A percentile compares a stretch with the other conserved stretches of the same genome.
phyloP scores from a whole-genome alignment of 305 asterid species.

The Fraxinus paxiana region DNA sequence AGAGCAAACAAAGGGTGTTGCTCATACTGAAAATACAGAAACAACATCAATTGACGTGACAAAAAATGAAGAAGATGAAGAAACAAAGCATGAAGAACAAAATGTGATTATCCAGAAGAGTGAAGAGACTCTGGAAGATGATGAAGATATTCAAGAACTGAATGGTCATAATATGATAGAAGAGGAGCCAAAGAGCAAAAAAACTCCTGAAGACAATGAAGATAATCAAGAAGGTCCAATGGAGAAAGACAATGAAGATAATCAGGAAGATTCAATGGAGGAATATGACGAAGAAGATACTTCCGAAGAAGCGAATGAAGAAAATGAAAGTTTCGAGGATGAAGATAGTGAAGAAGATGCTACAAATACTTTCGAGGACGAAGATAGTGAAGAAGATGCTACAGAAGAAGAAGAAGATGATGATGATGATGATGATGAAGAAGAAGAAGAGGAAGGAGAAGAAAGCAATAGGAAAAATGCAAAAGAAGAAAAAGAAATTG shows the following conservation, averaged over 20 bases:
- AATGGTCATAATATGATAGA: background rate
- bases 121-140: background rate
- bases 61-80: conserved; percentile 10
- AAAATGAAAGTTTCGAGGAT: conserved; percentile 10
- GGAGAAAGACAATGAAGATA: conserved; percentile 21
- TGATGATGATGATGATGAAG: background rate
- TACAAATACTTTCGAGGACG: background rate
- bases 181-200: background rate
- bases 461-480: conserved; percentile 22
- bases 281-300: conserved; percentile 3
- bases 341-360: conserved; percentile 31
- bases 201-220: conserved; percentile 4
- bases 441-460: background rate
- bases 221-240: conserved; percentile 14
- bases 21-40: conserved; percentile 19
- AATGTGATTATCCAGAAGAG: background rate
- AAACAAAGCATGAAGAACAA: conserved; percentile 9
- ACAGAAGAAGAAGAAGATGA: conserved; percentile 17
- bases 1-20: conserved; percentile 22
- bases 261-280: conserved; percentile 13
- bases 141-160: background rate
- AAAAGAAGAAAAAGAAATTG: conserved; percentile 20
- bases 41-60: conserved; percentile 16
- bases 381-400: background rate
- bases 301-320: conserved; percentile 35